phyloP scores from a whole-genome alignment of 768 basidiomycete genomes.

The Gymnopilus junonius region DNA sequence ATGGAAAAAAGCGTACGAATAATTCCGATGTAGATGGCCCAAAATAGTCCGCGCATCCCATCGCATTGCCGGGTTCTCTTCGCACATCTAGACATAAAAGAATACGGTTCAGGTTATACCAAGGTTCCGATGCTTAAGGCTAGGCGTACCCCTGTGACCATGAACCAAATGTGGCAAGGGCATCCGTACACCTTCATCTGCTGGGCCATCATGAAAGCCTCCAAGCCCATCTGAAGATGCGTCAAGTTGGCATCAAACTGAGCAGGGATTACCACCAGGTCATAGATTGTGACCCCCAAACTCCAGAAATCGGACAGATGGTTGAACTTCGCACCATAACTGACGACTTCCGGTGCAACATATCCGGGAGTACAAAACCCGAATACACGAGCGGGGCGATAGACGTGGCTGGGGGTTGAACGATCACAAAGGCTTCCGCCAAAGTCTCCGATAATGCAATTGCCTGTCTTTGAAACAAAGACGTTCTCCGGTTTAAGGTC shows the following conservation, averaged over 20 bases:
- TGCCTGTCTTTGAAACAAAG: constrained; percentile 13
- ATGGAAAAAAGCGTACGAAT: too few species aligned
- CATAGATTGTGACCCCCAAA: not conserved
- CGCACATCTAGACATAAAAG: not conserved
- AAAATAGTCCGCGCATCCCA: not conserved
- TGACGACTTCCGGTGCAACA: not conserved
- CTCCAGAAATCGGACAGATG: not conserved
- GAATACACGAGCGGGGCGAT: not conserved
- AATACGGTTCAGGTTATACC: too few species aligned
- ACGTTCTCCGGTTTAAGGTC: constrained; percentile 23
- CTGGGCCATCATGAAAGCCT: not conserved
- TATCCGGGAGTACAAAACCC: not conserved
- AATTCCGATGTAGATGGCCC: not conserved
- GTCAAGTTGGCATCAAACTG: not conserved
- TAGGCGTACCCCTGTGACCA: not conserved
- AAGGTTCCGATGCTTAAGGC: too few species aligned
- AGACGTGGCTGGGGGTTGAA: not conserved
- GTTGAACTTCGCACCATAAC: not conserved
- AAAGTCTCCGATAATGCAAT: constrained; percentile 19
- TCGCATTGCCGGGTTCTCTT: not conserved
- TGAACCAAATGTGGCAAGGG: not conserved
- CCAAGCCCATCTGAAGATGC: not conserved
- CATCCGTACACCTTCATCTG: not conserved
- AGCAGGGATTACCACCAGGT: not conserved
- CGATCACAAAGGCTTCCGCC: constrained; percentile 7